Evolutionary conservation across 148 eudicot species (phyloP).

Genomic region (Spergularia marina): DNA sequence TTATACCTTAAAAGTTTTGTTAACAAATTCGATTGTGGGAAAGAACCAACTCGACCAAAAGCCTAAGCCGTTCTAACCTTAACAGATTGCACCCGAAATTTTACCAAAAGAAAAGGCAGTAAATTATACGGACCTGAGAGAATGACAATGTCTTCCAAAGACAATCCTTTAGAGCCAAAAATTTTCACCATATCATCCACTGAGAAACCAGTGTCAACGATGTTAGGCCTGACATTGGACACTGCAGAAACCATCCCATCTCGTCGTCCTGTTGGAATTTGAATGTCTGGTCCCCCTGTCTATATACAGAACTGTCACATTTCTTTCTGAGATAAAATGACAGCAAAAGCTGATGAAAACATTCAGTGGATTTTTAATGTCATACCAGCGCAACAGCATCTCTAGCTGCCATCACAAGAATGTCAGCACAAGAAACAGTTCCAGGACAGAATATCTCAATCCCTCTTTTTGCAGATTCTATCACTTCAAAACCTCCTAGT

Average conservation of each 20-base stretch:
- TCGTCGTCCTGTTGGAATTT: constrained; percentile 61
- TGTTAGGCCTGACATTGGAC: constrained; percentile 66
- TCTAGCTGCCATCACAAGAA: constrained; percentile 68
- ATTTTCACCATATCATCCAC: constrained; percentile 51
- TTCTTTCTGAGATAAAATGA: not conserved
- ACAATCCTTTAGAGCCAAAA: constrained; percentile 57
- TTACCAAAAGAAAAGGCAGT: not conserved
- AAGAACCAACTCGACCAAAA: too few relatives aligned
- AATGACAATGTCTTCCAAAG: constrained; percentile 54
- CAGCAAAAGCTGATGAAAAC: not conserved
- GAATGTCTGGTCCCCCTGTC: constrained; percentile 64
- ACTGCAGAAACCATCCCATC: constrained; percentile 54
- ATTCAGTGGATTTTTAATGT: not conserved
- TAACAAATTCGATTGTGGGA: too few relatives aligned
- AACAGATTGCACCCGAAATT: not conserved
- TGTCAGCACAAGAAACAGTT: constrained; percentile 74
- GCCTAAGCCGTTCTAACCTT: too few relatives aligned
- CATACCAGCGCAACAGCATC: constrained; percentile 63
- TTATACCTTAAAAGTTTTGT: too few relatives aligned
- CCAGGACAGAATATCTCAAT: constrained; percentile 60
- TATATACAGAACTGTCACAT: constrained; percentile 16
- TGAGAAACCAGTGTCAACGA: constrained; percentile 63
- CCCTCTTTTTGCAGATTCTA: constrained; percentile 54
- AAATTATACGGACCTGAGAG: constrained; percentile 54
- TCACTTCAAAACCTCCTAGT: constrained; percentile 64